Conservation (phyloP, 2,329 filamentous ascomycete genomes). For the Colletotrichum sp. region DNA sequence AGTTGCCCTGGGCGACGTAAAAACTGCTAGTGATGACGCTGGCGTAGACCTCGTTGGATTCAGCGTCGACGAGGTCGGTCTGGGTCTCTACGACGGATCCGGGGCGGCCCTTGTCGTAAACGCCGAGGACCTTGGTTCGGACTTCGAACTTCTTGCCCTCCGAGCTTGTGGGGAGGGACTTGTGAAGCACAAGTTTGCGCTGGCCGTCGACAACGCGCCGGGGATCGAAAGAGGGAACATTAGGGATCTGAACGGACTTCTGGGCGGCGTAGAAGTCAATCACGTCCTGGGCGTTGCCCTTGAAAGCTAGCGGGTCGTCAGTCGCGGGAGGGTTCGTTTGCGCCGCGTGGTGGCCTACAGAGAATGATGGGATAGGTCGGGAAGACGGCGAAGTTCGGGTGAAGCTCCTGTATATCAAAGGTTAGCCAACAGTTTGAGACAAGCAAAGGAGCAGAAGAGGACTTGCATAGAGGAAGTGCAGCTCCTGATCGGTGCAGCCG, state of each 20-base stretch:
- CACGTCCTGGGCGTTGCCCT: constrained; percentile 76
- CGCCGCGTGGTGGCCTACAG: constrained; percentile 51
- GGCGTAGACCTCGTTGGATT: constrained; percentile 72
- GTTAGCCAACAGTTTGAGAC: not conserved
- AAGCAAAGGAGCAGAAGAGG: not conserved
- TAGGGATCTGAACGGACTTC: constrained; percentile 70
- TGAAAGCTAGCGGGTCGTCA: constrained; percentile 64
- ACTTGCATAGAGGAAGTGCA: constrained; percentile 89
- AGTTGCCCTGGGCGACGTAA: constrained; percentile 79
- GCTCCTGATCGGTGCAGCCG: constrained; percentile 82
- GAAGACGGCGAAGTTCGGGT: constrained; percentile 86
- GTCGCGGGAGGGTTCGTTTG: not conserved
- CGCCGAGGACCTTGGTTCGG: constrained; percentile 78
- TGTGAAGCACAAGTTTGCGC: constrained; percentile 78
- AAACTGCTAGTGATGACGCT: constrained; percentile 75
- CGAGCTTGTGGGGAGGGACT: constrained; percentile 75
- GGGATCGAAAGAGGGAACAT: constrained; percentile 77
- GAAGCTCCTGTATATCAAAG: constrained; percentile 70
- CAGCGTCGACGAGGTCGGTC: constrained; percentile 74
- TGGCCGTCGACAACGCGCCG: constrained; percentile 82
- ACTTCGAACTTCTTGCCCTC: constrained; percentile 77
- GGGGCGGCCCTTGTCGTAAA: constrained; percentile 89
- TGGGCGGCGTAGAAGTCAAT: constrained; percentile 83
- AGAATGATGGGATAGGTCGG: constrained; percentile 87
- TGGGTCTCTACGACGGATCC: constrained; percentile 84